Evolutionary conservation across 306 rosid genomes (phyloP).

Genomic region (Trifolium fragiferum): DNA sequence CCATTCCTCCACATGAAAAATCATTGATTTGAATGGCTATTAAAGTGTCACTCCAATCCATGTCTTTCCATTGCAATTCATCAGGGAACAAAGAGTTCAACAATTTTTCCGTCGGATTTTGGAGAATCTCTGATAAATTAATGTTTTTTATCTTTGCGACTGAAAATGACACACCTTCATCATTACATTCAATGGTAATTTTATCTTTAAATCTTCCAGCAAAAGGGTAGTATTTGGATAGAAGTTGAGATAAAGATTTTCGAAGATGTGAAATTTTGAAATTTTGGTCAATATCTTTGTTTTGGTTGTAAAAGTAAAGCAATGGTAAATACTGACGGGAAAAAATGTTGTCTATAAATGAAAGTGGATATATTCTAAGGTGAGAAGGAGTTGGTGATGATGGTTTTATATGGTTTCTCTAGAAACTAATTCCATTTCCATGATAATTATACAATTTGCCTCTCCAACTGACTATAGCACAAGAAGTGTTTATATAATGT

Average conservation of each 20-base stretch:
- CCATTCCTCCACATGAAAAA: slow-evolving; percentile 59
- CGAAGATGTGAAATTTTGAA: slow-evolving; percentile 36
- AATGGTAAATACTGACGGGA: slow-evolving; percentile 39
- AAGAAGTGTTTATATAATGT: no score
- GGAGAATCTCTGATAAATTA: slow-evolving; percentile 42
- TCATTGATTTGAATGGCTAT: slow-evolving; percentile 50
- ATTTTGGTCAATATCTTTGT: not conserved
- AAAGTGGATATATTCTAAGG: slow-evolving; percentile 32
- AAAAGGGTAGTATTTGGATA: slow-evolving; percentile 58
- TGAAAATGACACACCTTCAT: slow-evolving; percentile 54
- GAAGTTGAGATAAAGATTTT: slow-evolving; percentile 50
- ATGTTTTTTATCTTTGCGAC: slow-evolving; percentile 32
- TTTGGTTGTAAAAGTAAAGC: slow-evolving; percentile 46
- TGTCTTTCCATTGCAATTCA: slow-evolving; percentile 39
- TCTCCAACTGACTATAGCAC: no score
- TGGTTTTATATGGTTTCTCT: slow-evolving; percentile 62
- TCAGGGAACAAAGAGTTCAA: slow-evolving; percentile 45
- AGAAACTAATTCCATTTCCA: slow-evolving; percentile 44
- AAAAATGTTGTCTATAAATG: slow-evolving; percentile 44
- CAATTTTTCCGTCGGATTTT: slow-evolving; percentile 18
- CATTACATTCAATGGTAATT: slow-evolving; percentile 53
- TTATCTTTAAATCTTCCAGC: slow-evolving; percentile 52
- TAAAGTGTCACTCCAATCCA: not conserved
- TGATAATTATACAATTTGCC: no score
- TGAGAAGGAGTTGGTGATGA: slow-evolving; percentile 51